Evolutionary conservation across 2,329 filamentous ascomycete species (phyloP).

Genomic region (Microcera coccophila): DNA sequence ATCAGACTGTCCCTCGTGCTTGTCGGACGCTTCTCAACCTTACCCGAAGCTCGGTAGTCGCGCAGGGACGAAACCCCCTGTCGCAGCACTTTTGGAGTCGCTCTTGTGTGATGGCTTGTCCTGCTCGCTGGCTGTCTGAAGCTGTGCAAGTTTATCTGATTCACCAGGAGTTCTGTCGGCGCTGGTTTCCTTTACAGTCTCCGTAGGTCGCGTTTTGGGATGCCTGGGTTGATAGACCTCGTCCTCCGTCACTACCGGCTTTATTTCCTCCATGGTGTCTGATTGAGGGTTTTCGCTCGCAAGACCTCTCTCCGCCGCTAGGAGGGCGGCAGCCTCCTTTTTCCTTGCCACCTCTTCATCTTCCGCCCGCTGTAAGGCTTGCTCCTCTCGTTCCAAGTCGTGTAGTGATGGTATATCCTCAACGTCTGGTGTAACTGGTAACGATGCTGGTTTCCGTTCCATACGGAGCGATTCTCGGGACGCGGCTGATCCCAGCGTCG

Average conservation of each 20-base stretch:
- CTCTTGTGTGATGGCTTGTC: not conserved
- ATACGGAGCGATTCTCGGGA: slow-evolving; percentile 32
- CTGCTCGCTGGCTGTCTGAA: not conserved
- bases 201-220: slow-evolving; percentile 10
- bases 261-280: slow-evolving; percentile 16
- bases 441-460: slow-evolving; percentile 24
- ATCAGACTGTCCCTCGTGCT: too few relatives aligned
- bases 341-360: slow-evolving; percentile 51
- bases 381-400: slow-evolving; percentile 52
- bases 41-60: slow-evolving; percentile 54
- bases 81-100: slow-evolving; percentile 1
- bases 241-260: slow-evolving; percentile 31
- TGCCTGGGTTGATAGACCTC: slow-evolving; percentile 25
- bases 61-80: slow-evolving; percentile 51
- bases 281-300: slow-evolving; percentile 17
- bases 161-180: not conserved
- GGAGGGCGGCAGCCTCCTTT: slow-evolving; percentile 47
- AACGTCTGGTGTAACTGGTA: slow-evolving; percentile 36
- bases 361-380: slow-evolving; percentile 48
- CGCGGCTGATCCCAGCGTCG: slow-evolving; percentile 48
- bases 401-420: slow-evolving; percentile 44
- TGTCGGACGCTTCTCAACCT: too few relatives aligned
- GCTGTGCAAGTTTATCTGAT: slow-evolving; percentile 27
- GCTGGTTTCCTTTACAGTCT: slow-evolving; percentile 7
- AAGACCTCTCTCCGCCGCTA: slow-evolving; percentile 50